phyloP scores from a whole-genome alignment of 169 alveolate species.

The Cryptosporidium baileyi region DNA sequence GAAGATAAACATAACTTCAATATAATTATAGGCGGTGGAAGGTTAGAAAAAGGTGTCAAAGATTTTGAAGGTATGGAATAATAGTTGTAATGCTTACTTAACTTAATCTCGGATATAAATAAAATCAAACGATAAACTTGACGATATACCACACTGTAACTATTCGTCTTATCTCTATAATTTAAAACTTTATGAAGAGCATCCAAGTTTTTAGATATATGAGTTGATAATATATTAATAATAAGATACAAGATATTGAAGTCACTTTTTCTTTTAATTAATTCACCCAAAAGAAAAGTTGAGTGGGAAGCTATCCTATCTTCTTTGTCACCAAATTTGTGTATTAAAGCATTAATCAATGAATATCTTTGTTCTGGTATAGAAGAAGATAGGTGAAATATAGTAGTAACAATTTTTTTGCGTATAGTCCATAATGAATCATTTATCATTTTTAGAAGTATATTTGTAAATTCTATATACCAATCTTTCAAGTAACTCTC shows the following conservation, averaged over 20 bases:
- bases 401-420: constrained; percentile 22
- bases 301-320: constrained; percentile 61
- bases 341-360: constrained; percentile 18
- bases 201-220: constrained; percentile 36
- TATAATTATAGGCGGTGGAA: constrained; percentile 45
- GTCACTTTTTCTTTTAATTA: not conserved
- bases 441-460: constrained; percentile 13
- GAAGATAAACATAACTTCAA: constrained; percentile 40
- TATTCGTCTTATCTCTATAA: not conserved
- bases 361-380: constrained; percentile 20
- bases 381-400: not conserved
- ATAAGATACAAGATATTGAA: not conserved
- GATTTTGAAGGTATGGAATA: not conserved
- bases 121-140: constrained; percentile 47
- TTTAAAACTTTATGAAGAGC: not conserved
- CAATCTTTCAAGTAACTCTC: constrained; percentile 48
- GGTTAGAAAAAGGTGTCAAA: no score
- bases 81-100: constrained; percentile 22
- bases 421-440: constrained; percentile 50
- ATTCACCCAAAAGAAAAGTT: constrained; percentile 28
- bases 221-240: constrained; percentile 30
- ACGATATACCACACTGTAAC: not conserved
- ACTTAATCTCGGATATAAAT: constrained; percentile 50
- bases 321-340: constrained; percentile 57
- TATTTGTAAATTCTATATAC: constrained; percentile 12